Evolutionary conservation across 179 eudicot species (phyloP), one percentile per base, ranked within the genome.

Genomic region (Silene vulgaris): DNA sequence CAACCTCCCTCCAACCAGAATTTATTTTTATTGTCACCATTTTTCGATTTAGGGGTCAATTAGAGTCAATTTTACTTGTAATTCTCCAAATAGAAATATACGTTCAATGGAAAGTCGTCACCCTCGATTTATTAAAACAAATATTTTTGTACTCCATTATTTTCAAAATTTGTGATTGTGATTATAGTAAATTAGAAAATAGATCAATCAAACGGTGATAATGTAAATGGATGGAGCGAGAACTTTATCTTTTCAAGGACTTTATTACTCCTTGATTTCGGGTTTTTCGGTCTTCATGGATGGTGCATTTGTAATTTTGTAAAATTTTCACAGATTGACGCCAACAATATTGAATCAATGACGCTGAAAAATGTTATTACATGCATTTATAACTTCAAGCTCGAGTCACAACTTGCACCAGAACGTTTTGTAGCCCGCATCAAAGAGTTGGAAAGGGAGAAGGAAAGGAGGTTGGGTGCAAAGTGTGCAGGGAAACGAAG

Each of bases 371-470:
- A 61, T 63, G 40, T 75, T 23, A 45, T 79, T 43, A 81, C 21
- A 32, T 83, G 79, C 83, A 79, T 86, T 64, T 29, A 60, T 2
- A 72, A 62, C 23, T 71, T 81, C 80, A 73, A 85, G 63, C 84
- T 85, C 35, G 78, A 80, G 69, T 69, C 75, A 35, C 17, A 71
- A 69, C 57, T 73, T 29, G 20, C 68, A 50, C 52, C 76, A 7
- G 30, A 74, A 20, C 17, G 5, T 66, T 35, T 82, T 37, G n/a
- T 74, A 74, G 11, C 28, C 5, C 70, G 23, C 37, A 59, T 81
- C 8, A 29, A 79, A 52, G 62, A 76, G 29, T 73, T 80, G 75
- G 69, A 79, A 71, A 52, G 14, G 26, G 56, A 20, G 77, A 76
- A 29, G 69, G 50, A 50, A 54, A 14, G 17, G 6, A 52, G 65